A percentile compares a stretch with the other conserved stretches of the same genome.
These are phyloP conservation scores for Podaxis carcinomalis DNA, from an alignment of 768 basidiomycete genomes.

Conservation along the genomic window DNA sequence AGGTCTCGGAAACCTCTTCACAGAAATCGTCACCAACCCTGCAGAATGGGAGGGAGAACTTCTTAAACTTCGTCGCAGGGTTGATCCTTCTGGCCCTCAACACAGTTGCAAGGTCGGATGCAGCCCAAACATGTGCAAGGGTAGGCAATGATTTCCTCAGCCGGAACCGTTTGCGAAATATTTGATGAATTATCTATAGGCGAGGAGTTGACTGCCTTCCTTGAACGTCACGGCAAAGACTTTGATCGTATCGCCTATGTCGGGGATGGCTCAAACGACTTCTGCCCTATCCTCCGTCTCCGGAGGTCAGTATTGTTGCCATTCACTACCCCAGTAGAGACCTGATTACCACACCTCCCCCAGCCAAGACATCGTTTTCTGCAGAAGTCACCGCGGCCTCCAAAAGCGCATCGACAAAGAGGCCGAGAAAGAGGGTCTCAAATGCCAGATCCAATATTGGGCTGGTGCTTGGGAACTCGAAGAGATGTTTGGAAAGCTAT, in stretches of 20 bases:
- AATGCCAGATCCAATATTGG: conserved; percentile 79
- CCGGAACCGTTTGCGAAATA: neutral
- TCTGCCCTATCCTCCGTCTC: conserved; percentile 85
- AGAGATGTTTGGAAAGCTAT: conserved; percentile 59
- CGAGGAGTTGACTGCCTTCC: conserved; percentile 86
- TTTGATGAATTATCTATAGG: conserved; percentile 40
- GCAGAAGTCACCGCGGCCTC: conserved; percentile 74
- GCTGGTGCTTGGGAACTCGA: conserved; percentile 96
- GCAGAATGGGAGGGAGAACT: conserved; percentile 77
- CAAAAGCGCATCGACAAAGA: conserved; percentile 75
- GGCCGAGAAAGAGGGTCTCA: conserved; percentile 58
- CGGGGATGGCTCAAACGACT: conserved; percentile 94
- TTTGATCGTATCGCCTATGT: conserved; percentile 86
- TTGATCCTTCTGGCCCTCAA: conserved; percentile 74
- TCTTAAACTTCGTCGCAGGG: conserved; percentile 69
- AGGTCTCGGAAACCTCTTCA: conserved; percentile 67
- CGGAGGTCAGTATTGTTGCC: conserved; percentile 46
- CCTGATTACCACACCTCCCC: neutral
- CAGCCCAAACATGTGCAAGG: conserved; percentile 98
- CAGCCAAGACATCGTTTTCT: conserved; percentile 82
- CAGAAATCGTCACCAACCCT: conserved; percentile 88
- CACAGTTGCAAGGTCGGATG: conserved; percentile 87
- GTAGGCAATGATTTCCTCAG: conserved; percentile 28
- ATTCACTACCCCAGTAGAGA: neutral
- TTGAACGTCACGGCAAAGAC: conserved; percentile 49